A percentile compares a stretch with the other conserved stretches of the same genome.
phyloP scores from a whole-genome alignment of 495 filamentous ascomycete species.

The Hapsidospora chrysogenum region DNA sequence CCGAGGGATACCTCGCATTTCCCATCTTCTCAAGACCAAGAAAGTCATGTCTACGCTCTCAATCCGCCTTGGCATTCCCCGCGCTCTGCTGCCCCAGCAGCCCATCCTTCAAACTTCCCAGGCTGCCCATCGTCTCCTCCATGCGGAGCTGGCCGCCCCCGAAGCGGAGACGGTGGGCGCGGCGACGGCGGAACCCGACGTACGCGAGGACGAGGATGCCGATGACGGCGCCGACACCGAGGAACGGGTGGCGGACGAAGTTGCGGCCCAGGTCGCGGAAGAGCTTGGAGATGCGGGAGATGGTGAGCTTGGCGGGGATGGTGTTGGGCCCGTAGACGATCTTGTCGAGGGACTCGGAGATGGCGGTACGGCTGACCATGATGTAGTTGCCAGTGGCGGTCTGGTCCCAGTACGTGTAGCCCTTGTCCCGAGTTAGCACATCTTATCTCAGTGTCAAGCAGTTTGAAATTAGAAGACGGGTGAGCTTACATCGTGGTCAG shows the following conservation, averaged over 20 bases:
- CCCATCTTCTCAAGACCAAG: too few relatives aligned
- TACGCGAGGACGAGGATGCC: slow-evolving; percentile 30
- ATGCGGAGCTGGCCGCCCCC: slow-evolving; percentile 58
- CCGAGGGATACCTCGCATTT: too few relatives aligned
- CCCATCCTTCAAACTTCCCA: slow-evolving; percentile 30
- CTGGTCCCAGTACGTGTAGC: slow-evolving; percentile 85
- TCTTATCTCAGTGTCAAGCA: slow-evolving; percentile 4
- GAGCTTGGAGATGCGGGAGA: slow-evolving; percentile 55
- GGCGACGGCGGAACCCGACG: too few relatives aligned
- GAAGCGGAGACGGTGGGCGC: too few relatives aligned
- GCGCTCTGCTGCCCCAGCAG: slow-evolving; percentile 33
- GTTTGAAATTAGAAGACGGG: not conserved
- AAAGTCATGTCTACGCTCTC: too few relatives aligned
- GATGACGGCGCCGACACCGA: slow-evolving; percentile 45
- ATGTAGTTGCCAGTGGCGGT: slow-evolving; percentile 79
- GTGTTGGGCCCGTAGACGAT: slow-evolving; percentile 55
- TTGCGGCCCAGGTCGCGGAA: slow-evolving; percentile 60
- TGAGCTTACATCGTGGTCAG: slow-evolving; percentile 85
- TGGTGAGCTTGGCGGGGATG: slow-evolving; percentile 74
- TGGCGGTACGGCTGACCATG: slow-evolving; percentile 78
- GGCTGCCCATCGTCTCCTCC: slow-evolving; percentile 53
- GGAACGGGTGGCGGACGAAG: slow-evolving; percentile 53
- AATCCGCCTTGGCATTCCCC: slow-evolving; percentile 70
- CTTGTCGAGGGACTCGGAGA: slow-evolving; percentile 83
- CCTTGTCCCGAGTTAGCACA: too few relatives aligned